These are phyloP conservation scores for Sugiyamaella lignohabitans DNA, from an alignment of 805 yeast species.

Conservation along the genomic window DNA sequence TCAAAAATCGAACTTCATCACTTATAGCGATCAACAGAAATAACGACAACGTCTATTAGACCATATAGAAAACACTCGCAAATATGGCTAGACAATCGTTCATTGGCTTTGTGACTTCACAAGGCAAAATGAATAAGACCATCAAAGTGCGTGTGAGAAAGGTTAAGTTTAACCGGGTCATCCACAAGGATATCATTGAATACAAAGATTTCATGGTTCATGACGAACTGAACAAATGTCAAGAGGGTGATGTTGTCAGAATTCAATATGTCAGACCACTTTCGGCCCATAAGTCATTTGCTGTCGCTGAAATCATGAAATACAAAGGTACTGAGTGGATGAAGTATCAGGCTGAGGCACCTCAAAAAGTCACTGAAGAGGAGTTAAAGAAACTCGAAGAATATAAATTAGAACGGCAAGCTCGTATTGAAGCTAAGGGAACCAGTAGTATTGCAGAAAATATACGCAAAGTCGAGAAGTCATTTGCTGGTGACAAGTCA, in stretches of 20 bases:
- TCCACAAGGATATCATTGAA: constrained; percentile 52
- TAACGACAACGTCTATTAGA: background rate
- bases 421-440: constrained; percentile 23
- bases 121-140: constrained; percentile 94
- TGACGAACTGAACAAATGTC: constrained; percentile 85
- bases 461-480: constrained; percentile 19
- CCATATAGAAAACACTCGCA: too few relatives aligned
- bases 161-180: constrained; percentile 56
- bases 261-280: constrained; percentile 79
- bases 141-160: constrained; percentile 86
- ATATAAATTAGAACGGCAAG: constrained; percentile 46
- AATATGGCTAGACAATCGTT: constrained; percentile 84
- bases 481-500: constrained; percentile 7
- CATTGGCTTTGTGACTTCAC: constrained; percentile 88
- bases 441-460: constrained; percentile 21
- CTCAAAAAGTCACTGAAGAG: constrained; percentile 56
- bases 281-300: constrained; percentile 74
- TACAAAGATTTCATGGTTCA: constrained; percentile 86
- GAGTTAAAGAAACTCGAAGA: constrained; percentile 51
- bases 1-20: too few relatives aligned
- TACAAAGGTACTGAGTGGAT: constrained; percentile 91
- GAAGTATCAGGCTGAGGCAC: constrained; percentile 67
- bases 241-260: constrained; percentile 93
- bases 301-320: constrained; percentile 84
- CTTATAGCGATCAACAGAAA: background rate